A percentile compares a stretch with the other conserved stretches of the same genome.
Conservation (phyloP, 139 green algal genomes). For the Haematococcus sp. region DNA sequence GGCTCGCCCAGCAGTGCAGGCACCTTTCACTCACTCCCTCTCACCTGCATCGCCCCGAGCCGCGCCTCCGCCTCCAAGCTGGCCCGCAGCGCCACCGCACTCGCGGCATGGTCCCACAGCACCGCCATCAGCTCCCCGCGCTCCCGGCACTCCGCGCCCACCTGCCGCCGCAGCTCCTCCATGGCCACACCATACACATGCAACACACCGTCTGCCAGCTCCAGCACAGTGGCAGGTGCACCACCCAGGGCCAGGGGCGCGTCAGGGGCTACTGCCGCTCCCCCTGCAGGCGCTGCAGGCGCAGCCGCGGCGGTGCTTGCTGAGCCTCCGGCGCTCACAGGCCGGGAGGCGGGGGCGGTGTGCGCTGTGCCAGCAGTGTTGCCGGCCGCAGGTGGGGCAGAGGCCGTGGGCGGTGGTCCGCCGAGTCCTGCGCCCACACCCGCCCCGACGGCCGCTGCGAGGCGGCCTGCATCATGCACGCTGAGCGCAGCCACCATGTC, state of each 20-base stretch:
- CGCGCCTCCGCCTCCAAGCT: constrained; percentile 20
- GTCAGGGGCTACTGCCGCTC: background rate
- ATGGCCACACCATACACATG: constrained; percentile 51
- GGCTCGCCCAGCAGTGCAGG: no score
- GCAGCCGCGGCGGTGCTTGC: background rate
- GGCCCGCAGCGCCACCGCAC: constrained; percentile 29
- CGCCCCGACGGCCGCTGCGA: no score
- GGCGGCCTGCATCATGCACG: no score
- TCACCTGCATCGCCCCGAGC: constrained; percentile 17
- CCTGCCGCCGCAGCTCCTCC: constrained; percentile 51
- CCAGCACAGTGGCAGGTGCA: constrained; percentile 6
- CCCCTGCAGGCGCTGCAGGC: constrained; percentile 2
- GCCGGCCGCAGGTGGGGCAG: background rate
- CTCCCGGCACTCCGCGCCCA: constrained; percentile 48
- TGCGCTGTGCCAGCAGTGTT: background rate
- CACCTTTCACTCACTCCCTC: background rate
- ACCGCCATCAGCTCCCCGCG: constrained; percentile 45
- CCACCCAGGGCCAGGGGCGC: background rate
- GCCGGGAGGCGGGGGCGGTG: no score
- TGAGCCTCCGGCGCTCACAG: no score
- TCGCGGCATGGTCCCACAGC: constrained; percentile 43
- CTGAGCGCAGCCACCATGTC: constrained; percentile 36
- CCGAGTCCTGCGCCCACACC: no score
- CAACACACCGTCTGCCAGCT: constrained; percentile 49
- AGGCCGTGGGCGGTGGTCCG: constrained; percentile 5